Evolutionary conservation across 805 yeast species (phyloP), one percentile per base, ranked within the genome.

Genomic region (Candida multigemmis): DNA sequence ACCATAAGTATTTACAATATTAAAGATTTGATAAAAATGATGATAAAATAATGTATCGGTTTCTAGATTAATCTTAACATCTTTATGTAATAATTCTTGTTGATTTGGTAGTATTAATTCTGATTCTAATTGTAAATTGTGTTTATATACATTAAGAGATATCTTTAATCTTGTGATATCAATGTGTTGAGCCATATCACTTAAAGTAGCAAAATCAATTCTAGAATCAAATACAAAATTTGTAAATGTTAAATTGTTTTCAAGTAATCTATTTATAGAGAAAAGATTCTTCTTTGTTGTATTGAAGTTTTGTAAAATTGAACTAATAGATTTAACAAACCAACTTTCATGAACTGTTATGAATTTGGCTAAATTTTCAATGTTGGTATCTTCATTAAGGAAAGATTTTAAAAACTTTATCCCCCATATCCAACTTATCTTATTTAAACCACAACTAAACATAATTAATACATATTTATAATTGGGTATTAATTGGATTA

Each of bases 341-440:
- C 96, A 86, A 24, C 81, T 78, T 39, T 87, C 96, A 52, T 89
- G 96, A 3, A 89, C 94, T 16, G 87, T 68, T 36, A 77, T 80
- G 3, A 85, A 60, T 42, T 74, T 77, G 27, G 58, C 56, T 23
- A 89, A 52, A 30, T 56, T 55, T 16, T 43, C 38, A 21, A 69
- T 61, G 27, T 68, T 66, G 33, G 72, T 69, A 4, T 61, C 62
- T n/a, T 51, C 41, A 13, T 34, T 26, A 2, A 89, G 74, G 15
- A 89, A 64, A 36, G 71, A 53, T 35, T 63, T 66, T 23, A 71
- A 45, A 24, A 71, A 62, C 40, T 62, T 64, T 25, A 69, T 44
- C 9, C 85, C 82, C 71, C 85, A 79, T 6, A 77, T 63, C 86
- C 93, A 76, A 24, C 60, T 60, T 30, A 72, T 68, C 29, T 68